Percentiles rank a stretch among this genome's conserved stretches.
Conservation (phyloP, 345 rosid species). For the Zanthoxylum bungeanum region DNA sequence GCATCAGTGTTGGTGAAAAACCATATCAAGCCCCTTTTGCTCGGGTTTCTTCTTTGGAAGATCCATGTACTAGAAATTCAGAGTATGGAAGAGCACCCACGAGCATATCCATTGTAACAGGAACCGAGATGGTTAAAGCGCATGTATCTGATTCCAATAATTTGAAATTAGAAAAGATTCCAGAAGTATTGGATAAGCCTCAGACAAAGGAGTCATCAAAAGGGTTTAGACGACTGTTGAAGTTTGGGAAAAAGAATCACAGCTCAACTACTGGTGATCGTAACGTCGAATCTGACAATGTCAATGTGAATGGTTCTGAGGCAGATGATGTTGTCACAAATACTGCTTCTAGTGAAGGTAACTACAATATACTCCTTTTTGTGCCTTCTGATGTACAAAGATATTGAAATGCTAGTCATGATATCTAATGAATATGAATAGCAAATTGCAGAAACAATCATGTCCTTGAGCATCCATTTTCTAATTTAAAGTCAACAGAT, state of each 20-base stretch:
- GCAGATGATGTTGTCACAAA: constrained; percentile 33
- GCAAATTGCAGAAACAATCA: background rate
- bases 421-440: background rate
- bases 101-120: constrained; percentile 29
- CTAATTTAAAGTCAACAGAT: background rate
- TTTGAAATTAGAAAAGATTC: constrained; percentile 51
- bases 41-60: constrained; percentile 73
- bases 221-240: constrained; percentile 68
- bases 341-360: constrained; percentile 47
- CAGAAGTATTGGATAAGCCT: constrained; percentile 55
- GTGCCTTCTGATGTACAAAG: background rate
- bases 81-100: constrained; percentile 56
- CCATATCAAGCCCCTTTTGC: constrained; percentile 73
- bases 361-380: constrained; percentile 10
- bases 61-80: constrained; percentile 49
- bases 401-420: background rate
- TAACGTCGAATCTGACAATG: constrained; percentile 31
- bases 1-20: constrained; percentile 35
- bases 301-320: constrained; percentile 26
- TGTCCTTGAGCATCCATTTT: background rate
- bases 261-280: constrained; percentile 45
- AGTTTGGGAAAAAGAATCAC: constrained; percentile 72
- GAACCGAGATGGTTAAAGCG: constrained; percentile 40
- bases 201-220: constrained; percentile 62
- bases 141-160: constrained; percentile 36